phyloP scores from a whole-genome alignment of 2,329 filamentous ascomycete genomes.

The Rutstroemia sp. region DNA sequence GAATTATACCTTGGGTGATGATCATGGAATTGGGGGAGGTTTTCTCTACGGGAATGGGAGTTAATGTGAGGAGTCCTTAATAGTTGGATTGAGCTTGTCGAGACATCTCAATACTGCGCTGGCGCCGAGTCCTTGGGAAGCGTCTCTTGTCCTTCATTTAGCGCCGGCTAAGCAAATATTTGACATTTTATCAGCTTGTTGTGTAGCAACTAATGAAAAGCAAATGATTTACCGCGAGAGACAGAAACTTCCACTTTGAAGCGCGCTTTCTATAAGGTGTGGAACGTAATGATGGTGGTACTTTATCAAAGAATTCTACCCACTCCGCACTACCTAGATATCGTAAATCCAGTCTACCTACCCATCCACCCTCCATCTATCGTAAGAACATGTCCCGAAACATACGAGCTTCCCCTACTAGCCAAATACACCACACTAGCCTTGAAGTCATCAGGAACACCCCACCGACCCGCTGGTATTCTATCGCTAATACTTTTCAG shows the following conservation, averaged over 20 bases:
- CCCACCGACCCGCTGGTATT: constrained; percentile 83
- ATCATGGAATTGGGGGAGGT: not conserved
- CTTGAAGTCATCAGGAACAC: constrained; percentile 79
- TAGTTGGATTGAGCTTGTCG: not conserved
- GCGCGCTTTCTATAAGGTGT: too few relatives aligned
- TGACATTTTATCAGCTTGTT: too few relatives aligned
- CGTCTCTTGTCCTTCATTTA: too few relatives aligned
- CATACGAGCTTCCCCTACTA: constrained; percentile 69
- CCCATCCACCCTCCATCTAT: constrained; percentile 96
- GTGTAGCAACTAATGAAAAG: too few relatives aligned
- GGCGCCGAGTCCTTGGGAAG: not conserved
- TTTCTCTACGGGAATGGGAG: not conserved
- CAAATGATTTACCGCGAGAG: too few relatives aligned
- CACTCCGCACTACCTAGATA: not conserved
- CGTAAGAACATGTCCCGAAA: constrained; percentile 72
- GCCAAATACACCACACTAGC: constrained; percentile 73
- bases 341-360: constrained; percentile 41
- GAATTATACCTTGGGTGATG: not conserved
- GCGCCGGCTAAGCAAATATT: too few relatives aligned
- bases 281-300: not conserved
- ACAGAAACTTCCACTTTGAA: too few relatives aligned
- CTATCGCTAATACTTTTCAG: constrained; percentile 67
- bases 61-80: not conserved
- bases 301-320: not conserved
- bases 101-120: not conserved